Percentiles rank a stretch among this genome's conserved stretches.
Evolutionary conservation across 176 grass and related monocot genomes (phyloP).

Genomic region (Triticum aestivum): IWGSC_CS_RefSeq_v2.1 NC_057797.1:520188590-520189089

Average conservation of each 20-base stretch:
- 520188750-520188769: not conserved
- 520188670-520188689: not conserved
- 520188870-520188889: not conserved
- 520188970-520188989: conserved; percentile 31
- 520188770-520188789: conserved; percentile 6
- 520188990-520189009: conserved; percentile 57
- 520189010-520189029: conserved; percentile 62
- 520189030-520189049: conserved; percentile 61
- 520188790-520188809: conserved; percentile 4
- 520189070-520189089: conserved; percentile 56
- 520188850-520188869: not conserved
- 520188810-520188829: not conserved
- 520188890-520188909: conserved; percentile 14
- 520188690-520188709: not conserved
- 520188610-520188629: not conserved
- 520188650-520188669: not conserved
- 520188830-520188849: not conserved
- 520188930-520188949: conserved; percentile 47
- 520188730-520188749: not conserved
- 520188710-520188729: not conserved
- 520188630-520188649: not conserved
- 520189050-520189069: conserved; percentile 72
- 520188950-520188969: conserved; percentile 20
- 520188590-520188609: not conserved
- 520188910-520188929: conserved; percentile 40